These are phyloP conservation scores for Trichosporon asahii DNA, from an alignment of 1,284 basidiomycete species.

Conservation along the genomic window DNA sequence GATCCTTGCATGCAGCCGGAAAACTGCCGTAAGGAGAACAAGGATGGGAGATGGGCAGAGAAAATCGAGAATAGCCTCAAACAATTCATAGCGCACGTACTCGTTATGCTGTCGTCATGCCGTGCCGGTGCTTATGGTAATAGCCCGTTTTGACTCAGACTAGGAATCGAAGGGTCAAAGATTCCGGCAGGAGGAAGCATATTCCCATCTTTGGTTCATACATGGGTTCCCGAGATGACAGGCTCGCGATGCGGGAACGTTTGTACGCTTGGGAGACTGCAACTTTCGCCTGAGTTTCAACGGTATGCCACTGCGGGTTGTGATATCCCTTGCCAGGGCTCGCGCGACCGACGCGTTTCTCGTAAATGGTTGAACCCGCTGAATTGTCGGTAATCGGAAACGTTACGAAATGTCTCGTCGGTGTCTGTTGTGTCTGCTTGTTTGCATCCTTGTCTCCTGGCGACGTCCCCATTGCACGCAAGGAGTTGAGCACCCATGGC, in stretches of 20 bases:
- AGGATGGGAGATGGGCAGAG: not conserved
- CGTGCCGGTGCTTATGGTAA: no score
- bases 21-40: not conserved
- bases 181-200: not conserved
- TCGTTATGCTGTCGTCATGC: not conserved
- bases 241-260: not conserved
- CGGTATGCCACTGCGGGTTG: not conserved
- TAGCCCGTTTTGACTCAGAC: no score
- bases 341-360: not conserved
- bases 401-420: not conserved
- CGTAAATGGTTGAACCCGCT: not conserved
- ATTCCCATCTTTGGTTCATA: not conserved
- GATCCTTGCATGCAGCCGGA: not conserved
- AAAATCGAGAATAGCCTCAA: not conserved
- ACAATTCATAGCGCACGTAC: not conserved
- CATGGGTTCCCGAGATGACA: no score
- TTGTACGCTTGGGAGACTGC: no score
- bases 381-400: not conserved
- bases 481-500: no score
- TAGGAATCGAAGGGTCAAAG: not conserved
- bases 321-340: not conserved
- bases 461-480: no score
- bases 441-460: not conserved
- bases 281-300: no score
- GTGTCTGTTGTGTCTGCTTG: not conserved